These are phyloP conservation scores for Trametes meyenii DNA, from an alignment of 768 basidiomycete species.

Conservation along the genomic window DNA sequence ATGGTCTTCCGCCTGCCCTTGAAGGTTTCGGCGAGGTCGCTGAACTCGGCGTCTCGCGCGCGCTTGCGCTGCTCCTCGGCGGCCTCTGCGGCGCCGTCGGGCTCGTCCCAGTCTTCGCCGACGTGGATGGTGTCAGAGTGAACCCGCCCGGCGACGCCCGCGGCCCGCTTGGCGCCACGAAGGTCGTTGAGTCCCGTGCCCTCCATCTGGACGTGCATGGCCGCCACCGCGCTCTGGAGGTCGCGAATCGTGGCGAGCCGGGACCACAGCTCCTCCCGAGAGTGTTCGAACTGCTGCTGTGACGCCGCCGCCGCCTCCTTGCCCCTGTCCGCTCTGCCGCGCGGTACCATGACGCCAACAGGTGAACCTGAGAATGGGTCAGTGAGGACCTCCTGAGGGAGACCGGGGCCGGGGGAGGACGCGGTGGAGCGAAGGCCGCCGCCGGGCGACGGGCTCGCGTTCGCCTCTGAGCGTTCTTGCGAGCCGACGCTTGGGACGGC, in stretches of 20 bases:
- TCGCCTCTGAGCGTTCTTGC: constrained; percentile 21
- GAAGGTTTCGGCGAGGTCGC: constrained; percentile 67
- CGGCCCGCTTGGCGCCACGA: constrained; percentile 23
- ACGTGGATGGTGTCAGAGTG: constrained; percentile 49
- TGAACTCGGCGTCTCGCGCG: constrained; percentile 67
- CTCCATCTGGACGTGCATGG: constrained; percentile 78
- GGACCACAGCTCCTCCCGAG: constrained; percentile 62
- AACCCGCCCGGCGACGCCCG: constrained; percentile 22
- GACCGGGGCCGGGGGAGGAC: constrained; percentile 28
- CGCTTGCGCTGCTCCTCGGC: constrained; percentile 56
- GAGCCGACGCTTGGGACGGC: constrained; percentile 23
- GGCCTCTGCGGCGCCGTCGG: constrained; percentile 59
- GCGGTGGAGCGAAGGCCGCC: constrained; percentile 21
- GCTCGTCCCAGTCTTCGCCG: constrained; percentile 46
- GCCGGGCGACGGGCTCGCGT: constrained; percentile 21
- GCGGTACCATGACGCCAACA: constrained; percentile 41
- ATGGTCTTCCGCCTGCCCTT: constrained; percentile 70
- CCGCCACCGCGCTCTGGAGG: constrained; percentile 70
- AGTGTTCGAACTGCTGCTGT: constrained; percentile 25
- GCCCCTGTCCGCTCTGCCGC: constrained; percentile 13
- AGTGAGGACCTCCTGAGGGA: constrained; percentile 35
- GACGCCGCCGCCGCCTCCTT: constrained; percentile 18
- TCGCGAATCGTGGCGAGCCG: constrained; percentile 71
- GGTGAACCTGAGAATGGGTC: constrained; percentile 54
- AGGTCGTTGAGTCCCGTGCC: constrained; percentile 48